Base-by-base conservation (phyloP, 345 rosid species). In the Pelargonium nanum region DNA sequence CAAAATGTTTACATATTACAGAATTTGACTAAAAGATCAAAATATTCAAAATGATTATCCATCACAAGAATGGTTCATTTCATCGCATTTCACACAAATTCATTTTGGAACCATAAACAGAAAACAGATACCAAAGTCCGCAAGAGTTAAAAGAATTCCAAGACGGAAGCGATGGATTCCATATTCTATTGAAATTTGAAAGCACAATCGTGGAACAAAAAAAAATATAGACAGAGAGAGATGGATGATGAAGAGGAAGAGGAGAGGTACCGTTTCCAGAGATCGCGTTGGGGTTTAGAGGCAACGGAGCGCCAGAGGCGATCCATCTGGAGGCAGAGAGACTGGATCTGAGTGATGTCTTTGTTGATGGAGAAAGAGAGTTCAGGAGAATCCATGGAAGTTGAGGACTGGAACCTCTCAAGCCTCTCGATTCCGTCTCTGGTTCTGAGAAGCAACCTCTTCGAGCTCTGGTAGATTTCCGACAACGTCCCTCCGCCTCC, bases 281-380 rank as follows among this genome's bases (percentile, higher is more conserved):
- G 97, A 83, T 93, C 97, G 59, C 99, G 97, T 20, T 87, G 97
- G 0, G 97, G 77, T 68, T 85, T 84, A 60, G 84, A 75, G 60
- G 84, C 68, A 25, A 93, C 69, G 15, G 91, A 85, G 22, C 88
- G 97, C 94, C 96, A 93, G 55, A 87, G 84, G 60, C 75, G 75
- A 34, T 89, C 96, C 97, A 93, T 85, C 53, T 78, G 86, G 58
- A 82, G 69, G 74, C 96, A 87, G 25, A 85, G 82, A 62, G 87
- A 84, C 59, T 76, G 88, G 73, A 87, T 78, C 77, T 85, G 88
- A 40, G 84, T 67, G 26, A 93, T 80, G 59, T 89, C 96, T 5
- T 79, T 84, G 76, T 85, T 84, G 34, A 89, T 78, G 59, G 89
- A 74, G 61, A 74, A 77, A 6, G 87, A 72, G 4, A 93, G 89